These are phyloP conservation scores for Stephania cephalantha DNA, from an alignment of 164 flowering plant species.

Conservation along the genomic window DNA sequence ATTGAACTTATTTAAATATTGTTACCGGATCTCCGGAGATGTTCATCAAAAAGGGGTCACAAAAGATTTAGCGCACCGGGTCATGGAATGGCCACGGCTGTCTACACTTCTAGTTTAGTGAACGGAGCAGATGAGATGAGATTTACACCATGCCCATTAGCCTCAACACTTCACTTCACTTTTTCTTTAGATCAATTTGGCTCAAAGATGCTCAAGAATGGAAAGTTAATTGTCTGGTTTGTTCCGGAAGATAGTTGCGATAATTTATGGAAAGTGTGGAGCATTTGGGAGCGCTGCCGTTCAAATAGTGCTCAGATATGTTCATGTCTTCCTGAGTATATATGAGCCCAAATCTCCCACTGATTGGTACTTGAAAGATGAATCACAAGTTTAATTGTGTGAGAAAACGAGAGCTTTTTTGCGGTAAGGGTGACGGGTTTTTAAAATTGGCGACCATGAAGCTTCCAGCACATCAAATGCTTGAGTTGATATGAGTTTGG, in stretches of 20 bases:
- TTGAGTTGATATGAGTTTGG: neutral
- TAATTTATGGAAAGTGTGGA: slow-evolving; percentile 4
- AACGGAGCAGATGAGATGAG: slow-evolving; percentile 11
- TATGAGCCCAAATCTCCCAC: neutral
- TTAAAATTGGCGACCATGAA: slow-evolving; percentile 5
- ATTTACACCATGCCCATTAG: neutral
- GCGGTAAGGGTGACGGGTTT: slow-evolving; percentile 9
- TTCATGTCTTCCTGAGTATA: slow-evolving; percentile 10
- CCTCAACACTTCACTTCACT: slow-evolving; percentile 9
- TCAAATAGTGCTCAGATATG: slow-evolving; percentile 1
- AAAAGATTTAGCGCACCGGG: slow-evolving; percentile 19
- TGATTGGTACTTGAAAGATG: slow-evolving; percentile 7
- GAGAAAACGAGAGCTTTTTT: slow-evolving; percentile 7
- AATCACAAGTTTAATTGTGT: slow-evolving; percentile 12
- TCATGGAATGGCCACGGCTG: slow-evolving; percentile 12
- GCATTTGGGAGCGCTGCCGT: slow-evolving; percentile 1
- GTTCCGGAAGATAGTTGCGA: neutral
- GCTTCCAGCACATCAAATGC: slow-evolving; percentile 7
- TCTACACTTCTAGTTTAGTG: slow-evolving; percentile 9
- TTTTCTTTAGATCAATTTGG: neutral
- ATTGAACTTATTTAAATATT: too few species aligned
- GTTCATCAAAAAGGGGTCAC: slow-evolving; percentile 14
- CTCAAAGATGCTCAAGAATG: neutral
- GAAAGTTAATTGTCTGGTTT: neutral
- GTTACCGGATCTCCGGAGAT: slow-evolving; percentile 28